Conservation (phyloP, 257 asterid genomes). For the Cinchona pubescens region DNA sequence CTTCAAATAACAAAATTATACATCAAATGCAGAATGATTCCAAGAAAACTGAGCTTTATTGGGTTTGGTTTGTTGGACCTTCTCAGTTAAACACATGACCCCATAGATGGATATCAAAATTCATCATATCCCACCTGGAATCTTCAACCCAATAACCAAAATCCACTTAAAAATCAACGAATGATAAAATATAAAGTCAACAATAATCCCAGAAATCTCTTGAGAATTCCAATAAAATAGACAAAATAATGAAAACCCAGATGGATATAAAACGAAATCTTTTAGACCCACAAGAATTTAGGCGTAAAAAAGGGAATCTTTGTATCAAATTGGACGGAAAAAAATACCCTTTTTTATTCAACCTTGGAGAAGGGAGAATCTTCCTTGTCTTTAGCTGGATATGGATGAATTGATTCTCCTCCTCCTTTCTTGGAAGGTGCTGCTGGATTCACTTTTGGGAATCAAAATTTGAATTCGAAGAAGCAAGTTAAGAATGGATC, state of each 20-base stretch:
- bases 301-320: conserved; percentile 4
- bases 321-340: conserved; percentile 1
- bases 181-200: too few relatives aligned
- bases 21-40: conserved; percentile 60
- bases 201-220: not conserved
- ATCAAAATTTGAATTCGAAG: not conserved
- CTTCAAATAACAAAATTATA: conserved; percentile 46
- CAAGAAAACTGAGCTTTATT: conserved; percentile 9
- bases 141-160: not conserved
- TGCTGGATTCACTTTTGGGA: conserved; percentile 2
- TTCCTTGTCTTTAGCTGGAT: not conserved
- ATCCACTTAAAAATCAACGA: too few relatives aligned
- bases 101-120: conserved; percentile 31
- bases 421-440: conserved; percentile 7
- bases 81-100: conserved; percentile 26
- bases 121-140: conserved; percentile 16
- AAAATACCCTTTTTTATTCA: not conserved
- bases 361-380: not conserved
- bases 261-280: conserved; percentile 3
- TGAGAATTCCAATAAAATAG: too few relatives aligned
- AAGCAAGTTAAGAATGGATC: not conserved
- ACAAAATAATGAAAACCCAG: not conserved
- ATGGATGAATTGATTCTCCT: conserved; percentile 10
- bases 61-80: conserved; percentile 14
- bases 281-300: not conserved